Conservation (phyloP, 805 yeast genomes). For the Barnettozyma pratensis region DNA sequence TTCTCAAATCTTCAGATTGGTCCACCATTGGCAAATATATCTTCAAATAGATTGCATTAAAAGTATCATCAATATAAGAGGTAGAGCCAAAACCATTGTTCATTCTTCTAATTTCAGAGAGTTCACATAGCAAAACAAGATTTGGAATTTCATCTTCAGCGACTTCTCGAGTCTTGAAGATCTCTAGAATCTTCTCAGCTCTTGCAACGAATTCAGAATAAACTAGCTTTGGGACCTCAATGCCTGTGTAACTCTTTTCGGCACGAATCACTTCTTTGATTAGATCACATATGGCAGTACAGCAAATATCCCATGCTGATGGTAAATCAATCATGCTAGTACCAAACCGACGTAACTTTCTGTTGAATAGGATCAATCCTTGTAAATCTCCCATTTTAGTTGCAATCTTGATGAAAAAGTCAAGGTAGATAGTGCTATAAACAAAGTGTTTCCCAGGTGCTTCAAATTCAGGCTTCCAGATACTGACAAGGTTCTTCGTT, state of each 20-base stretch:
- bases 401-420: slow-evolving; percentile 55
- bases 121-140: slow-evolving; percentile 42
- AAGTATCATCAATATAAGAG: slow-evolving; percentile 66
- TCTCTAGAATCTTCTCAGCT: slow-evolving; percentile 29
- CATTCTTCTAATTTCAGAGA: slow-evolving; percentile 58
- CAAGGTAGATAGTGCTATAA: slow-evolving; percentile 65
- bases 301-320: slow-evolving; percentile 62
- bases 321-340: slow-evolving; percentile 67
- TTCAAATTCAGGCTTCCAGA: slow-evolving; percentile 93
- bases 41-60: slow-evolving; percentile 53
- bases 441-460: slow-evolving; percentile 90
- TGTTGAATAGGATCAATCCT: slow-evolving; percentile 54
- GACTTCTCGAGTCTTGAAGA: slow-evolving; percentile 27
- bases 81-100: slow-evolving; percentile 83
- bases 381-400: slow-evolving; percentile 50
- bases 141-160: slow-evolving; percentile 34
- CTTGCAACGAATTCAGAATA: slow-evolving; percentile 38
- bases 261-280: slow-evolving; percentile 40
- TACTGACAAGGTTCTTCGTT: slow-evolving; percentile 67
- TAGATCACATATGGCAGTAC: slow-evolving; percentile 46
- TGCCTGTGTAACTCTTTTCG: slow-evolving; percentile 46
- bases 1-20: neutral
- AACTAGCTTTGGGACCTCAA: slow-evolving; percentile 38
- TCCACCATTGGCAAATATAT: slow-evolving; percentile 29
- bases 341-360: slow-evolving; percentile 72